A percentile compares a stretch with the other conserved stretches of the same genome.
Conservation (phyloP, 2,329 filamentous ascomycete species). For the Emydomyces testavorans region DNA sequence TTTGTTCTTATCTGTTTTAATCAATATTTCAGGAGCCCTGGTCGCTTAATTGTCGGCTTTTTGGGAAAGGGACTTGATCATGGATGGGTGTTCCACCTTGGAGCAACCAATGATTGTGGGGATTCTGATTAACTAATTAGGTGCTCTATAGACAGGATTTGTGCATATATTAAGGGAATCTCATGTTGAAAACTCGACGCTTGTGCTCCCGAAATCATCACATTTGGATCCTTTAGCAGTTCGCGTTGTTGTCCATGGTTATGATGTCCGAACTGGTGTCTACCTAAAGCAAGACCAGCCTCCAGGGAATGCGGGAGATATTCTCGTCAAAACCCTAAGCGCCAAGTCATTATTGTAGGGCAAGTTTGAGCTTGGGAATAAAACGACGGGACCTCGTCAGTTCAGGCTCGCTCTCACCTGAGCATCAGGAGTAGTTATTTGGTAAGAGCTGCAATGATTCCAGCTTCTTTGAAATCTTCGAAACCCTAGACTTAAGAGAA, state of each 20-base stretch:
- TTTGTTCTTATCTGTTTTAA: conserved; percentile 1
- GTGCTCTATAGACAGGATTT: neutral
- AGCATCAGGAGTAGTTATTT: conserved; percentile 8
- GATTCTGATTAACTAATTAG: neutral
- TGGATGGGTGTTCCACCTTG: neutral
- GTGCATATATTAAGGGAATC: neutral
- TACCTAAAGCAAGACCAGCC: too few species aligned
- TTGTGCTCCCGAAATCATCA: too few species aligned
- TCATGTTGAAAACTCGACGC: too few species aligned
- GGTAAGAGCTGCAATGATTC: conserved; percentile 8
- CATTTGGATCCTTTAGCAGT: neutral
- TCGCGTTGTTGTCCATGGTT: too few species aligned
- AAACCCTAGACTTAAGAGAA: too few species aligned
- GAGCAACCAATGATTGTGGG: neutral
- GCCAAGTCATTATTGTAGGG: neutral
- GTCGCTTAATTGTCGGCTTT: neutral
- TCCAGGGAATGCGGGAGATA: too few species aligned
- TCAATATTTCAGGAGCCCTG: neutral
- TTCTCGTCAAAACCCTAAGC: neutral
- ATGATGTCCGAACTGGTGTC: too few species aligned
- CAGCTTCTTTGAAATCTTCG: neutral
- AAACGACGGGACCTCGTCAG: neutral
- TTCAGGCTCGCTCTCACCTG: neutral
- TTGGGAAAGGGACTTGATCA: neutral
- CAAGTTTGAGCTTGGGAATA: neutral